A percentile compares a stretch with the other conserved stretches of the same genome.
Evolutionary conservation across 768 basidiomycete genomes (phyloP).

Genomic region (Psilocybe subaeruginosa): DNA sequence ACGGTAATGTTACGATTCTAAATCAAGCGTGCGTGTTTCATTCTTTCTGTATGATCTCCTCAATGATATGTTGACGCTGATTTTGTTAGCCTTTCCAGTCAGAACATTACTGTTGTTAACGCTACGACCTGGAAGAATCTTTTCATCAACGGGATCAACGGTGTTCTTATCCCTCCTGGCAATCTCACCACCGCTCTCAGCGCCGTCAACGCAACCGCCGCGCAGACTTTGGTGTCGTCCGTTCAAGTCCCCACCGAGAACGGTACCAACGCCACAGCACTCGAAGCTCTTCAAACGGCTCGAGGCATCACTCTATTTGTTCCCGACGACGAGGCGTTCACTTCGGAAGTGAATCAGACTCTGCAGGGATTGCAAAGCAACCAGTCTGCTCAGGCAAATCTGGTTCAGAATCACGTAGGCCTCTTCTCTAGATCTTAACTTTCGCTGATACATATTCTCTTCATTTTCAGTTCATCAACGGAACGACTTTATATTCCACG

Average conservation of each 20-base stretch:
- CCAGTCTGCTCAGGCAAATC: slow-evolving; percentile 39
- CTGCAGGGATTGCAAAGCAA: slow-evolving; percentile 44
- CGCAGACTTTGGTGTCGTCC: slow-evolving; percentile 34
- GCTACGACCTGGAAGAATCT: slow-evolving; percentile 43
- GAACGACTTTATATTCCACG: slow-evolving; percentile 66
- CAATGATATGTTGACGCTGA: not conserved
- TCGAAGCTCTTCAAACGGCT: slow-evolving; percentile 37
- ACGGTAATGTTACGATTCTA: slow-evolving; percentile 39
- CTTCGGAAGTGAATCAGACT: slow-evolving; percentile 31
- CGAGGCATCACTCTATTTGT: slow-evolving; percentile 71
- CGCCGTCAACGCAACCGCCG: slow-evolving; percentile 42
- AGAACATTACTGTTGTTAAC: slow-evolving; percentile 34
- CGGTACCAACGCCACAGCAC: slow-evolving; percentile 37
- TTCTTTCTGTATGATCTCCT: slow-evolving; percentile 3
- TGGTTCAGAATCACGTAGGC: slow-evolving; percentile 67
- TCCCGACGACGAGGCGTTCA: slow-evolving; percentile 57
- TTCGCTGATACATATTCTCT: not conserved
- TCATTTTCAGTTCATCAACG: slow-evolving; percentile 59
- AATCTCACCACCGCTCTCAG: slow-evolving; percentile 45
- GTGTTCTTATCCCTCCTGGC: slow-evolving; percentile 56
- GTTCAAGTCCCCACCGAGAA: slow-evolving; percentile 26
- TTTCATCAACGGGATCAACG: slow-evolving; percentile 49
- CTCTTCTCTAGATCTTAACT: not conserved
- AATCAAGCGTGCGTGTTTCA: slow-evolving; percentile 47
- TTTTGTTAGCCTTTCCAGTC: slow-evolving; percentile 11